A percentile compares a stretch with the other conserved stretches of the same genome.
These are phyloP conservation scores for Aspergillus sp. DNA, from an alignment of 2,329 filamentous ascomycete genomes.

Conservation along the genomic window DNA sequence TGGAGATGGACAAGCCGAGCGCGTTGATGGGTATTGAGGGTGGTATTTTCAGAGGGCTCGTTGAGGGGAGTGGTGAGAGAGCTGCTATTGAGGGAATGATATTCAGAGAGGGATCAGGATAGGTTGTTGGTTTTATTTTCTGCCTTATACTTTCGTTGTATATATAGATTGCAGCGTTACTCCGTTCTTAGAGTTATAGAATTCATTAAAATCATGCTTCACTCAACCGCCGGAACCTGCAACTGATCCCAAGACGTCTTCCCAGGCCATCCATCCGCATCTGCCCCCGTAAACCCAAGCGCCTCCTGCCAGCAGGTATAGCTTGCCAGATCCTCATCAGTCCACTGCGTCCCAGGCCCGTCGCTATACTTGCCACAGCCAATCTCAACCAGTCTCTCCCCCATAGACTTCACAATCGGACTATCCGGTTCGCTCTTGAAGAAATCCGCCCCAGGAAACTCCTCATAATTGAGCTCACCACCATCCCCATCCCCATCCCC, in stretches of 20 bases:
- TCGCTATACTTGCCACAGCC: neutral
- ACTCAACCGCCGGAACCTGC: neutral
- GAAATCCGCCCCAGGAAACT: neutral
- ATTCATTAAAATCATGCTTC: no score
- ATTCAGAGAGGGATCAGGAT: neutral
- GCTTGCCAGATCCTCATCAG: neutral
- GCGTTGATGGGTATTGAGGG: neutral
- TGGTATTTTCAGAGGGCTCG: neutral
- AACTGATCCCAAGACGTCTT: slow-evolving; percentile 2
- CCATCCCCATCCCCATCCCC: neutral
- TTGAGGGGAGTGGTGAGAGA: neutral
- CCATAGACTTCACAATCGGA: slow-evolving; percentile 4
- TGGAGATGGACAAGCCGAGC: neutral
- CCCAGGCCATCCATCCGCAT: slow-evolving; percentile 9
- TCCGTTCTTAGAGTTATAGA: no score
- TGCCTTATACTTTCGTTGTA: no score
- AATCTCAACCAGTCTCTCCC: slow-evolving; percentile 3
- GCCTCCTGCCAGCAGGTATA: slow-evolving; percentile 9
- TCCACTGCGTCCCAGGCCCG: slow-evolving; percentile 1
- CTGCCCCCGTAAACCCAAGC: slow-evolving; percentile 3
- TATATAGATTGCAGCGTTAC: no score
- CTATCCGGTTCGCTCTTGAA: neutral
- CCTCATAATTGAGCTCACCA: neutral
- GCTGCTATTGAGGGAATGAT: neutral
- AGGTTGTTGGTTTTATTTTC: no score